These are phyloP conservation scores for Proliferodiscus dingleyae DNA, from an alignment of 2,329 filamentous ascomycete species.

Conservation along the genomic window DNA sequence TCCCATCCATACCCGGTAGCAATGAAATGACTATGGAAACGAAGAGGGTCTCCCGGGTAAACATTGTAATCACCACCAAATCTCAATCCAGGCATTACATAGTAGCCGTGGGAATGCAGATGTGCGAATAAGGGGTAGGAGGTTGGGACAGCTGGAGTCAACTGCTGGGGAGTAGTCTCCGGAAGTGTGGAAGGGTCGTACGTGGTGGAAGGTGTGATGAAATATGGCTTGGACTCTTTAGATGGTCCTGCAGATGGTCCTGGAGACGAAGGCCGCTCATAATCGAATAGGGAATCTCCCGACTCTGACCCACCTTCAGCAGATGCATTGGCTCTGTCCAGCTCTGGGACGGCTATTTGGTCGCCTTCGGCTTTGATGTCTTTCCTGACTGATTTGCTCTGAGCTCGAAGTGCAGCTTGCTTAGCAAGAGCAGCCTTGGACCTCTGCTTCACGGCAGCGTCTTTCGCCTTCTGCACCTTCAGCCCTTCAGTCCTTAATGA, in stretches of 20 bases:
- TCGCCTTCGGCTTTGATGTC: no score
- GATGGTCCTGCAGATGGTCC: constrained; percentile 23
- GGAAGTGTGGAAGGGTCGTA: constrained; percentile 33
- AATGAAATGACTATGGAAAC: constrained; percentile 94
- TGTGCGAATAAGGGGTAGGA: constrained; percentile 76
- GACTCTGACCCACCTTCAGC: constrained; percentile 2
- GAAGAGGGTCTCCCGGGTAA: constrained; percentile 89
- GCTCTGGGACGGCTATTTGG: no score
- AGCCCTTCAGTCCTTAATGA: constrained; percentile 42
- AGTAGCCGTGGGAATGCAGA: constrained; percentile 75
- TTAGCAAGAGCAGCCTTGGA: constrained; percentile 25
- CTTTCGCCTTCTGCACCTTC: constrained; percentile 41
- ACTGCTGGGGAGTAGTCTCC: constrained; percentile 18
- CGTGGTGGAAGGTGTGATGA: constrained; percentile 42
- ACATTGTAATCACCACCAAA: constrained; percentile 94
- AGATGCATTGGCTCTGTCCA: not conserved
- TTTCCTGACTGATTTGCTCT: constrained; percentile 3
- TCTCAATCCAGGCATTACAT: constrained; percentile 83
- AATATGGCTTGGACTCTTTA: constrained; percentile 18
- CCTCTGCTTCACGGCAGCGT: constrained; percentile 20
- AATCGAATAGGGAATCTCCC: constrained; percentile 14
- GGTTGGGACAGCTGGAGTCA: constrained; percentile 38
- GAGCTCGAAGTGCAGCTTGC: constrained; percentile 22
- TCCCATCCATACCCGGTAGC: constrained; percentile 84
- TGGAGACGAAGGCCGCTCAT: constrained; percentile 34